Base-by-base conservation (phyloP, 495 filamentous ascomycete genomes). In the Daldinia grandis region DNA sequence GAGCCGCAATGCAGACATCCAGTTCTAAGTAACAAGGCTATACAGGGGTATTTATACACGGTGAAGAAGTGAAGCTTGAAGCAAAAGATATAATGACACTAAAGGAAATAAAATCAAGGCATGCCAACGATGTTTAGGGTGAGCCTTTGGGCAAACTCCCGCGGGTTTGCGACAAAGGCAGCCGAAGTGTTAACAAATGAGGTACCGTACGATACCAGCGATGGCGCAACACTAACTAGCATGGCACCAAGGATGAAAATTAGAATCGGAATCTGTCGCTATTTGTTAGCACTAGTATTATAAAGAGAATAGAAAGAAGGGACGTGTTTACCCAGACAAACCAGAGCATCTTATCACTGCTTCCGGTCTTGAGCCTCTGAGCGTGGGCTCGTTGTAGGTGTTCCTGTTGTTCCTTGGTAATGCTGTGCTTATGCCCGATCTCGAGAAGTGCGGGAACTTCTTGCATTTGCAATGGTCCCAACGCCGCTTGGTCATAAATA, bases 301-400 rank as follows among this genome's bases (percentile, higher is more conserved):
- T n/a, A 51, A 15, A 14, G 17, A 12, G 24, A 24, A 47, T 15
- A 47, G n/a, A 51, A 51, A 51, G 47, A 19, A 19, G 15, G 1
- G 19, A 8, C 9, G 10, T 17, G 37, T 47, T 74, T 87, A 94
- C 92, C 93, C 93, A 96, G 75, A 96, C 83, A 76, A 94, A 91
- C 80, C 91, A 95, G 44, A 96, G 82, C 76, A 93, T 93, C 71
- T 90, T 85, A 76, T 96, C 93, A 67, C 86, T 89, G 44, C 86
- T 87, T 40, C 93, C 80, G 66, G 85, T 86, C 84, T 93, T 94
- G 76, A 93, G 87, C 72, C 90, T 91, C 66, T 86, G 84, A 33
- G 89, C 90, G 76, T 94, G 91, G 53, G 90, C 90, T 51, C 88
- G 84, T 55, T 89, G 79, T 35, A 93, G 83, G 68, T 90, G 87